Conservation (phyloP, 2,329 filamentous ascomycete genomes). For the Cercospora sojina region DNA sequence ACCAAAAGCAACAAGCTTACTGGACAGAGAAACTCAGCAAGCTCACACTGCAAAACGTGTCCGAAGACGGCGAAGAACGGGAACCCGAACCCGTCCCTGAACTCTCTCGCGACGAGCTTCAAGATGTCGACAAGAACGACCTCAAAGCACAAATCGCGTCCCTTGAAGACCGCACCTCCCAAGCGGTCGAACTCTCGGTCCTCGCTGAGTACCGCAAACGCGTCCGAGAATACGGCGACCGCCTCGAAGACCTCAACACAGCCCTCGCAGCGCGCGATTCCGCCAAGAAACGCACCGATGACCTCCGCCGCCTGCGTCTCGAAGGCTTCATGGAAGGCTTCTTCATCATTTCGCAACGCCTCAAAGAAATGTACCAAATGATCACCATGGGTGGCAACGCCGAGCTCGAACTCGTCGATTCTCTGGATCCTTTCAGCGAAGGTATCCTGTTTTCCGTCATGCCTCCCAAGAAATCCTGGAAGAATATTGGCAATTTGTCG, state of each 20-base stretch:
- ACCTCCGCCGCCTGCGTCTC: conserved; percentile 81
- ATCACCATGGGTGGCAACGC: conserved; percentile 99
- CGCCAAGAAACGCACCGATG: conserved; percentile 89
- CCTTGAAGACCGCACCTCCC: conserved; percentile 75
- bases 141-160: conserved; percentile 65
- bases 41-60: conserved; percentile 75
- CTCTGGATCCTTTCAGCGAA: conserved; percentile 92
- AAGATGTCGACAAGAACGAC: conserved; percentile 61
- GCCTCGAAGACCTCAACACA: conserved; percentile 78
- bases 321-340: conserved; percentile 99
- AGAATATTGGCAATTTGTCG: conserved; percentile 94
- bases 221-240: conserved; percentile 75
- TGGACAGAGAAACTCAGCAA: conserved; percentile 90
- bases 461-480: conserved; percentile 99
- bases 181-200: conserved; percentile 84
- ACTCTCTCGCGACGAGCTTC: conserved; percentile 71
- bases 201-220: conserved; percentile 84
- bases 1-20: conserved; percentile 77
- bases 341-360: conserved; percentile 82
- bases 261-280: conserved; percentile 77
- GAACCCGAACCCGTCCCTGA: conserved; percentile 65
- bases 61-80: conserved; percentile 56
- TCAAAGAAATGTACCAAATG: conserved; percentile 99
- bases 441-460: conserved; percentile 97
- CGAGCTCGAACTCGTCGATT: conserved; percentile 94